Base-by-base conservation (phyloP, 2,329 filamentous ascomycete genomes). In the Kalaharituber pfeilii region DNA sequence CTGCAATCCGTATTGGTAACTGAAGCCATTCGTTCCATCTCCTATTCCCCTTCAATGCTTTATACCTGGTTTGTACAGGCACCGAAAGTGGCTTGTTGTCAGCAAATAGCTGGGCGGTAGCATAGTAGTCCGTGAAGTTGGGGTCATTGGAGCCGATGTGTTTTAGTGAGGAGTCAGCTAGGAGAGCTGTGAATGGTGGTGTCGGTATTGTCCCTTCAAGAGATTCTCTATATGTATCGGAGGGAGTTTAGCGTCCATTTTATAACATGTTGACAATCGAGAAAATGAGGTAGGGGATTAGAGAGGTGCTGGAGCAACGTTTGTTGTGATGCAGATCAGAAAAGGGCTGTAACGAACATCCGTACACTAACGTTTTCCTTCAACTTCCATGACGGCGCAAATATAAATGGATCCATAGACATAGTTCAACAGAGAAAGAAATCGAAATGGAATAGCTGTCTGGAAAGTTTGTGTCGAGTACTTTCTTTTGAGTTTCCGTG, bases 1-100 rank as follows among this genome's bases (percentile, higher is more conserved):
- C 82, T 58, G 84, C 81, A 68, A 95, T 91, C 3, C 80, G 77
- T 57, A 96, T 80, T 0, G 91, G 89, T 36, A 98, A 72, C 28
- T 82, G 80, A 26, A 98, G 77, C 91, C 93, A 98, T 71, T 96
- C 89, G 66, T 94, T 94, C 91, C 91, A 95, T 66, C 73, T 78
- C 70, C 80, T 71, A 64, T 82, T 79, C 30, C 76, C 77, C 66
- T 87, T 86, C 67, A 98, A 96, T 6, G 86, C 72, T 66, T 87
- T 94, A 70, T 96, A 96, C 24, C 86, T 78, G 2, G 91, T 98
- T 68, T 96, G 89, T 9, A 93, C 77, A 0, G 87, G 84, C 1
- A 96, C 85, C 0, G 88, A 93, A 62, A 98, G 72, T 30, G 89
- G 87, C 67, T 98, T 98, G 26, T 88, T 95, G 64, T 93, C 87